Evolutionary conservation across 1,284 basidiomycete genomes (phyloP).

Genomic region (Malassezia brasiliensis): DNA sequence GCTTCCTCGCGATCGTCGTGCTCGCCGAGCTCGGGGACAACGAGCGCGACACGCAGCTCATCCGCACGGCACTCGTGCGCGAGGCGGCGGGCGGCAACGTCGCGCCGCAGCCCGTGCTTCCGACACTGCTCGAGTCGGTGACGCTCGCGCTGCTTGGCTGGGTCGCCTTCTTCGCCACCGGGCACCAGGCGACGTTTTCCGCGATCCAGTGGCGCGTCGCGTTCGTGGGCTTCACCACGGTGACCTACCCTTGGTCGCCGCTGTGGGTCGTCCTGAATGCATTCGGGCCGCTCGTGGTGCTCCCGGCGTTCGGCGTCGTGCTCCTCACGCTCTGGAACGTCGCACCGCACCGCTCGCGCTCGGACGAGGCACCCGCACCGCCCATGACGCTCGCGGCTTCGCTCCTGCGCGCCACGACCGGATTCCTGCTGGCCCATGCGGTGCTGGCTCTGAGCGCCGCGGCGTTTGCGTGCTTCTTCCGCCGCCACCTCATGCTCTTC

Average conservation of each 20-base stretch:
- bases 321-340: slow-evolving; percentile 80
- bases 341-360: slow-evolving; percentile 52
- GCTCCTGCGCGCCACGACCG: slow-evolving; percentile 55
- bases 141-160: slow-evolving; percentile 25
- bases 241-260: slow-evolving; percentile 67
- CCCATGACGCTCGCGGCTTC: slow-evolving; percentile 16
- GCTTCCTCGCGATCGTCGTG: slow-evolving; percentile 53
- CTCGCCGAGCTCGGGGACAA: slow-evolving; percentile 34
- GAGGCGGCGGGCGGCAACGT: background rate
- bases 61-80: slow-evolving; percentile 11
- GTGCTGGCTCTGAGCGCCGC: slow-evolving; percentile 60
- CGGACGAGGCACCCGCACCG: background rate
- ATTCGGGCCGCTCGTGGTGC: slow-evolving; percentile 62
- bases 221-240: slow-evolving; percentile 58
- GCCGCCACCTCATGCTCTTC: slow-evolving; percentile 96
- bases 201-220: slow-evolving; percentile 93
- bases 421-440: slow-evolving; percentile 63
- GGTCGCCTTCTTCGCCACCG: slow-evolving; percentile 73
- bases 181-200: slow-evolving; percentile 79
- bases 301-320: slow-evolving; percentile 59
- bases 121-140: slow-evolving; percentile 19
- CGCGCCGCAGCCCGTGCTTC: background rate
- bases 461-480: slow-evolving; percentile 63
- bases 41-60: slow-evolving; percentile 26
- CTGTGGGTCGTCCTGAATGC: slow-evolving; percentile 72